A percentile compares a stretch with the other conserved stretches of the same genome.
phyloP scores from a whole-genome alignment of 2,329 filamentous ascomycete species.

The Alternaria rosae region DNA sequence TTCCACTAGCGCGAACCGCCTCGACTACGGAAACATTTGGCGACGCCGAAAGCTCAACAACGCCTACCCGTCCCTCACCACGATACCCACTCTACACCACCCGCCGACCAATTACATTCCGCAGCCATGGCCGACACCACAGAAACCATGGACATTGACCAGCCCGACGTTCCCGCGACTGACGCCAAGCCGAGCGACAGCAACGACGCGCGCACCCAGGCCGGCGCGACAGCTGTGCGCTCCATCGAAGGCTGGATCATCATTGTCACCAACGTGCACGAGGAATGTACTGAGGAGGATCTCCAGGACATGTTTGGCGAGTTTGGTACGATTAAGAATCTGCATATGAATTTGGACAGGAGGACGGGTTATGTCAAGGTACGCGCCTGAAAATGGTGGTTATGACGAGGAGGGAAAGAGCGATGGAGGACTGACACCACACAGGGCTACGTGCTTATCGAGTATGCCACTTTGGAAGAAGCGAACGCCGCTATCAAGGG shows the following conservation, averaged over 20 bases:
- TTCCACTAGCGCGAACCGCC: slow-evolving; percentile 13
- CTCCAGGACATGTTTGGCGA: slow-evolving; percentile 83
- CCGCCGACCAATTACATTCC: slow-evolving; percentile 6
- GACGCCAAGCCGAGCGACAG: slow-evolving; percentile 47
- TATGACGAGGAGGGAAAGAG: not conserved
- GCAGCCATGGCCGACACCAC: slow-evolving; percentile 52
- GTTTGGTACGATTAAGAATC: slow-evolving; percentile 85
- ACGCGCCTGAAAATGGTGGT: slow-evolving; percentile 8
- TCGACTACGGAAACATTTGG: slow-evolving; percentile 16
- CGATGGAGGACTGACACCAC: slow-evolving; percentile 7
- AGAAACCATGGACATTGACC: slow-evolving; percentile 55
- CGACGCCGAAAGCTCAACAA: slow-evolving; percentile 8
- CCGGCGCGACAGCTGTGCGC: slow-evolving; percentile 79
- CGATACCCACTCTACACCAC: slow-evolving; percentile 3
- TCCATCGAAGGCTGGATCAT: slow-evolving; percentile 92
- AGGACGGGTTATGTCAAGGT: slow-evolving; percentile 89
- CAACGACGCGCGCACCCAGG: slow-evolving; percentile 73
- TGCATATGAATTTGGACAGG: slow-evolving; percentile 83
- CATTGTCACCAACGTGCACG: slow-evolving; percentile 85
- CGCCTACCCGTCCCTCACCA: not conserved
- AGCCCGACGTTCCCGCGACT: slow-evolving; percentile 25
- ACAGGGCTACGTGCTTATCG: slow-evolving; percentile 84
- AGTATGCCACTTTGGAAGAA: slow-evolving; percentile 80
- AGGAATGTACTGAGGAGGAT: slow-evolving; percentile 85
- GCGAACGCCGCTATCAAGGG: slow-evolving; percentile 83